Evolutionary conservation across 495 filamentous ascomycete species (phyloP), one percentile per base, ranked within the genome.

Genomic region (Podospora conica): DNA sequence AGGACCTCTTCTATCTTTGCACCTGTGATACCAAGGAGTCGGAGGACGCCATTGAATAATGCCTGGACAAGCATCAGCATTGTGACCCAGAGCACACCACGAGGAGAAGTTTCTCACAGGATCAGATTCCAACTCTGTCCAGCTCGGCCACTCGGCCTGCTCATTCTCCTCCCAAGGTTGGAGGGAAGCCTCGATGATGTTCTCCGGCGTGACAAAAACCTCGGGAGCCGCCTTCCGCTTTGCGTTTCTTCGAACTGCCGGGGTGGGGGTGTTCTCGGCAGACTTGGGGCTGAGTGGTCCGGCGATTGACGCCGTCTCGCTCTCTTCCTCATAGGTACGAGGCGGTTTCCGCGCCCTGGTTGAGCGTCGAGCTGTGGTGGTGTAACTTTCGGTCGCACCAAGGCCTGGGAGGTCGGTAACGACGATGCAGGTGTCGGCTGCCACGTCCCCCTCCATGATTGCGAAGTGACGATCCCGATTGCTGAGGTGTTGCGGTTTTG

Each of bases 121-220:
- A 63, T 98, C 93, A 0, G 91, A 96, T 74, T 96, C 92, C 48
- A 97, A 82, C 71, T 97, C 93, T 56, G 88, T 89, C 82, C 92
- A 98, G 24, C 92, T 92, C 2, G 69, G 70, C 76, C 82, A 85
- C 29, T 78, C 77, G 12, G 73, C 68, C 9, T 75, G 76, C 61
- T 86, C 83, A 53, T 81, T 70, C 9, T 68, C 67, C 18, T 66
- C 65, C 74, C 80, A 81, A 2, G 74, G 76, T 9, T 58, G 65
- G 4, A 83, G 67, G 3, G 76, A 69, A 3, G 72, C 67, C 10
- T 79, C 79, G 7, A 81, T 67, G 10, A 82, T 63, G 23, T 75
- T 57, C 3, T 72, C 68, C 11, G 74, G 70, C n/a, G 76, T 53
- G 21, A 77, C 74, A 48, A 78, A 73, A 6, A 53, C 66, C 29